phyloP scores from a whole-genome alignment of 495 filamentous ascomycete species.

The Podospora bellae-mahoneyi region DNA sequence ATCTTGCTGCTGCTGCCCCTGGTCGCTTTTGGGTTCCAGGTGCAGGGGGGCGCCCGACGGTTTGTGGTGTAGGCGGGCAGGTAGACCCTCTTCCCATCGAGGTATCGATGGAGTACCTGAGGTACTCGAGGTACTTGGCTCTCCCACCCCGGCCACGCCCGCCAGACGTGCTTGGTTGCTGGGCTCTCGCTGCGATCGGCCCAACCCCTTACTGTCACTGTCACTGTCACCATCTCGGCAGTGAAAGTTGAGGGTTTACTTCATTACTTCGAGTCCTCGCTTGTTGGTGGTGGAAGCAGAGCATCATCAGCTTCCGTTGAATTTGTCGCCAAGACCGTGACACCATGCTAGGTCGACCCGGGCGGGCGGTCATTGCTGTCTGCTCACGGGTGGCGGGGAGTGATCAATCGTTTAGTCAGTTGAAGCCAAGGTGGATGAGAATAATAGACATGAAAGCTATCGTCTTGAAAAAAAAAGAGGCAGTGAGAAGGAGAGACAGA shows the following conservation, averaged over 20 bases:
- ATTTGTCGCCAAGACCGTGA: not conserved
- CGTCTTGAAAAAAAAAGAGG: too few species aligned
- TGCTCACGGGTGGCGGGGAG: too few species aligned
- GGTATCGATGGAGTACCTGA: slow-evolving; percentile 9
- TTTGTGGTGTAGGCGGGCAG: not conserved
- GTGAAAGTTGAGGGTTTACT: not conserved
- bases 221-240: not conserved
- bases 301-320: not conserved
- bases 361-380: not conserved
- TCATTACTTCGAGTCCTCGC: not conserved
- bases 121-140: slow-evolving; percentile 7
- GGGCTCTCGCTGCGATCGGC: slow-evolving; percentile 2
- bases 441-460: too few species aligned
- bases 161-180: not conserved
- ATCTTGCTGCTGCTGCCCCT: slow-evolving; percentile 11
- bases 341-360: not conserved
- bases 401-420: too few species aligned
- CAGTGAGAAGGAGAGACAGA: too few species aligned
- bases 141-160: not conserved
- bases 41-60: slow-evolving; percentile 12
- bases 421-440: too few species aligned
- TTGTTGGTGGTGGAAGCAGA: not conserved
- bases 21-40: slow-evolving; percentile 11
- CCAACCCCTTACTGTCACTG: not conserved
- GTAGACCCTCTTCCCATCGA: slow-evolving; percentile 16